Conservation (phyloP, 1,139 yeast genomes). For the Scheffersomyces insectosa region DNA sequence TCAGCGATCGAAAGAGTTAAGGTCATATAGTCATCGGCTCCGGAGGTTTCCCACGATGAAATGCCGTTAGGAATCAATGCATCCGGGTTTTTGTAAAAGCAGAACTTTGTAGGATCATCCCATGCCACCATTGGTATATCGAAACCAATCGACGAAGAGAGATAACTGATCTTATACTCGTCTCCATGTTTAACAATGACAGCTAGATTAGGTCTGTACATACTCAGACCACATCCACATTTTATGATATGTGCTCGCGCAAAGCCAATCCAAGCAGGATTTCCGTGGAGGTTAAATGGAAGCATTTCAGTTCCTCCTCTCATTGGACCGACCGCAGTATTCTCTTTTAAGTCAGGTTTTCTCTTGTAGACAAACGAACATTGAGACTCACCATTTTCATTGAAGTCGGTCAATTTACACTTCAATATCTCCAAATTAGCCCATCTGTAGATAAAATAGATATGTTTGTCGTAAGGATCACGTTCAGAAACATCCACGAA, state of each 20-base stretch:
- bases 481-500: constrained; percentile 24
- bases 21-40: constrained; percentile 10
- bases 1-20: constrained; percentile 15
- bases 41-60: constrained; percentile 26
- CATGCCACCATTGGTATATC: constrained; percentile 22
- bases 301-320: constrained; percentile 42
- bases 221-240: constrained; percentile 18
- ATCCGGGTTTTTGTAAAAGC: constrained; percentile 18
- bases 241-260: constrained; percentile 18
- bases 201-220: constrained; percentile 20
- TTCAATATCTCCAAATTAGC: constrained; percentile 31
- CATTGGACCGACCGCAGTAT: constrained; percentile 28
- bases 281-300: constrained; percentile 7
- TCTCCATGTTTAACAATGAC: constrained; percentile 8
- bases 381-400: constrained; percentile 15
- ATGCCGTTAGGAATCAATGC: constrained; percentile 41
- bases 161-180: constrained; percentile 21
- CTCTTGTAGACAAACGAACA: constrained; percentile 29
- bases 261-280: constrained; percentile 17
- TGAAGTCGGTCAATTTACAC: constrained; percentile 13
- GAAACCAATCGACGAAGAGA: constrained; percentile 38
- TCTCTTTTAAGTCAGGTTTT: constrained; percentile 15
- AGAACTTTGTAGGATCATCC: constrained; percentile 16
- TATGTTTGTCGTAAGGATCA: constrained; percentile 20
- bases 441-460: constrained; percentile 37